phyloP scores from a whole-genome alignment of 805 yeast species.

The Lipomyces japonicus region DNA sequence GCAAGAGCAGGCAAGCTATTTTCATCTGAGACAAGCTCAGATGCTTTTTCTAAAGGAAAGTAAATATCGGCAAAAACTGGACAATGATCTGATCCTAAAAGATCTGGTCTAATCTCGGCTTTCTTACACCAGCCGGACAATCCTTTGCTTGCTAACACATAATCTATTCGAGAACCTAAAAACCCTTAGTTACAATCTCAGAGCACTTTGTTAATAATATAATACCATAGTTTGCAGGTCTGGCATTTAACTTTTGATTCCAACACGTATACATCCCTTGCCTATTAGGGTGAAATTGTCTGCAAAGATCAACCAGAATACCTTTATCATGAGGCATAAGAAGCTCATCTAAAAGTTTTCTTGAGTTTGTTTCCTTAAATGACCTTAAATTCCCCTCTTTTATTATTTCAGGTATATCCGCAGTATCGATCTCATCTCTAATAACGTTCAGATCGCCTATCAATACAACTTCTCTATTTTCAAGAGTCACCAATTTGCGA shows the following conservation, averaged over 20 bases:
- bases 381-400: slow-evolving; percentile 35
- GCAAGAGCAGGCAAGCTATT: slow-evolving; percentile 15
- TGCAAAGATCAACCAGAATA: slow-evolving; percentile 29
- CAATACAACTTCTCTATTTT: slow-evolving; percentile 67
- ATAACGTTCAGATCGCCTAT: slow-evolving; percentile 89
- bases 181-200: neutral
- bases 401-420: slow-evolving; percentile 56
- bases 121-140: slow-evolving; percentile 42
- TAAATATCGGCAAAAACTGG: slow-evolving; percentile 75
- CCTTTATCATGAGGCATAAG: slow-evolving; percentile 18
- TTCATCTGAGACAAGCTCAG: neutral
- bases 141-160: slow-evolving; percentile 52
- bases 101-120: slow-evolving; percentile 58
- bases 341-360: slow-evolving; percentile 18
- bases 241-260: slow-evolving; percentile 72
- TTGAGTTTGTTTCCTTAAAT: slow-evolving; percentile 16
- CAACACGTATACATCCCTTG: slow-evolving; percentile 81
- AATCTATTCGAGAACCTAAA: slow-evolving; percentile 81
- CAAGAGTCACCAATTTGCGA: slow-evolving; percentile 45
- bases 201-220: neutral
- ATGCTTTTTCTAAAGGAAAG: slow-evolving; percentile 1
- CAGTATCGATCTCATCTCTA: slow-evolving; percentile 76
- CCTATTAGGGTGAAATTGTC: slow-evolving; percentile 54
- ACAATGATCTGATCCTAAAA: slow-evolving; percentile 92
- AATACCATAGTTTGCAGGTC: slow-evolving; percentile 61